Percentiles rank a stretch among this genome's conserved stretches.
These are phyloP conservation scores for Kockiozyma suomiensis DNA, from an alignment of 805 yeast genomes.

Conservation along the genomic window DNA sequence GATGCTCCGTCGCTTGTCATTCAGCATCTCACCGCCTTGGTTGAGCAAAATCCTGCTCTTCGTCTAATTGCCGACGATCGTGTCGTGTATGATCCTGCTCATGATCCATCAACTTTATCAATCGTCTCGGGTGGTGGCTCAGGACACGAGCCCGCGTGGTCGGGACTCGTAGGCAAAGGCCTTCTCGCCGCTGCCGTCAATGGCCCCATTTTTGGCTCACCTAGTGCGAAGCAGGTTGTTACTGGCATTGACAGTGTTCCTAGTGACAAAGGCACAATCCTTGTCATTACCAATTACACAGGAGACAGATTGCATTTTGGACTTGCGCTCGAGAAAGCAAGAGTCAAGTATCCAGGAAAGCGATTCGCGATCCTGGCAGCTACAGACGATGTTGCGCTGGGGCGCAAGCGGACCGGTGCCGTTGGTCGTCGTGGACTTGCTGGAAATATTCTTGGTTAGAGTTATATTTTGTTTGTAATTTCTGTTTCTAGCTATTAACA, in stretches of 20 bases:
- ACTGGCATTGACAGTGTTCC: constrained; percentile 54
- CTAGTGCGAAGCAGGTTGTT: constrained; percentile 83
- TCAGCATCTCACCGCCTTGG: constrained; percentile 57
- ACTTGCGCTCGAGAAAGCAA: constrained; percentile 72
- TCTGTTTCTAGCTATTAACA: background rate
- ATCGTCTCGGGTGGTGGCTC: constrained; percentile 90
- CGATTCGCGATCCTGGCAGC: constrained; percentile 62
- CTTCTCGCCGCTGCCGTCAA: constrained; percentile 82
- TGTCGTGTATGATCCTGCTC: constrained; percentile 37
- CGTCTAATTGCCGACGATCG: constrained; percentile 57
- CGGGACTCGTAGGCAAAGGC: constrained; percentile 86
- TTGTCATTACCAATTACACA: constrained; percentile 88
- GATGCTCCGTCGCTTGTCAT: constrained; percentile 41
- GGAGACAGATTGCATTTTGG: constrained; percentile 95
- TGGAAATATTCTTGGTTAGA: constrained; percentile 66
- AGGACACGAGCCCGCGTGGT: constrained; percentile 94
- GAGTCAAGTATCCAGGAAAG: constrained; percentile 8
- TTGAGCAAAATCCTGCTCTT: constrained; percentile 57
- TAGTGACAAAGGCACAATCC: constrained; percentile 58
- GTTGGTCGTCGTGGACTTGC: constrained; percentile 96
- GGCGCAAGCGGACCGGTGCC: constrained; percentile 79
- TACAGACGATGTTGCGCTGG: constrained; percentile 92
- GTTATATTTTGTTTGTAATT: background rate
- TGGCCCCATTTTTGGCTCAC: constrained; percentile 89
- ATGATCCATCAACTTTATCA: constrained; percentile 49